Base-by-base conservation (phyloP, 495 filamentous ascomycete species). In the Aspergillus baeticus region DNA sequence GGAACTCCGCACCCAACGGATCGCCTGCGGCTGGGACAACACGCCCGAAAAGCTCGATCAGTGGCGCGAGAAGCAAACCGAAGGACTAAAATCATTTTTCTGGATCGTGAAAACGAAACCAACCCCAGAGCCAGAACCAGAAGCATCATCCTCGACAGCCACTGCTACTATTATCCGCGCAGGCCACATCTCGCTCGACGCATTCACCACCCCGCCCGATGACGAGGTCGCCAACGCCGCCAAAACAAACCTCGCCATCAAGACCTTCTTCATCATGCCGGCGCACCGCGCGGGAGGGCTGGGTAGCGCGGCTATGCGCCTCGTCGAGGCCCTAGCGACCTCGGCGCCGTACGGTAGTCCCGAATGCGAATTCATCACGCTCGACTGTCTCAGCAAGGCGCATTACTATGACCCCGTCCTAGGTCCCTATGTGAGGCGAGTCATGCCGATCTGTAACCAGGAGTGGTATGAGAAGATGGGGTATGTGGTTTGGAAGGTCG, bases 401-500 rank as follows among this genome's bases (percentile, higher is more conserved):
- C 61, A 71, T 44, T 33, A 66, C 3, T 65, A 71, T 22, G 62
- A 67, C 11, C 60, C 65, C 23, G 55, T 41, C 0, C 54, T 63
- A 10, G 64, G 63, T 46, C 47, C 46, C 5, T 53, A 59, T 5
- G 13, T 68, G 13, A 64, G 59, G 61, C 43, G 18, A 35, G 56
- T 31, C 14, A 14, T 44, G 29, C 57, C 66, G 4, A 23, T 68
- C 14, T 68, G 66, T 46, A 61, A 61, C 29, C 55, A 70, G 52
- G 62, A 65, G 33, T 70, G 68, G 68, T 70, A 70, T 39, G 68
- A 70, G 54, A 61, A 31, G 18, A 44, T 57, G n/a, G 68, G 66
- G 3, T 71, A 67, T 63, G 62, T 64, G 1, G 54, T 23, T 14
- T 70, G 68, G 68, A 70, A 67, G 62, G 61, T 60, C 37, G 63